Base-by-base conservation (phyloP, 352 stramenopile genomes). In the Blastocystis sp. region DNA sequence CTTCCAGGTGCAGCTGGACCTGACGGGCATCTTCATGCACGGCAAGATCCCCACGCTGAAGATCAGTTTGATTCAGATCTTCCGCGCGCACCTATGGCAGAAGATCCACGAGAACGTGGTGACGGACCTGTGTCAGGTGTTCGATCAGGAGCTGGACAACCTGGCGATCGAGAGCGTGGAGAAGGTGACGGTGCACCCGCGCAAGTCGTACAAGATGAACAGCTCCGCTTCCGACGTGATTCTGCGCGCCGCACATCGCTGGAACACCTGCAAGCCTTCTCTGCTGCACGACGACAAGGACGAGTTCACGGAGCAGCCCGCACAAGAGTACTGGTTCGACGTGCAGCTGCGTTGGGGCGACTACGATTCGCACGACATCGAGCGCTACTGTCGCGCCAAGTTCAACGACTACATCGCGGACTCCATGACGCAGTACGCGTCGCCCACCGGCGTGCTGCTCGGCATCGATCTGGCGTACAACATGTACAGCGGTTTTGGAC, bases 161-260 rank as follows among this genome's bases (percentile, higher is more conserved):
- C 90, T 99, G 64, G 96, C 98, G 89, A 99, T 99, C 89, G 96
- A 99, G 90, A 99, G 97, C 90, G 97, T 99, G 19, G 96, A 99
- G 91, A 99, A 99, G 91, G 96, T 99, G 91, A 99, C 96, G 3
- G 99, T 99, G 76, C 97, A 99, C 91, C 97, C 97, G 60, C 92
- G 97, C 66, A 99, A 99, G 91, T 98, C 94, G 48, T 99, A 99
- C 93, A 99, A 99, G 92, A 99, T 99, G 97, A 99, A 99, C 92
- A 98, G 94, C 82, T 98, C 96, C 64, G 98, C 96, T 90, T 97
- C 97, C 34, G 97, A 99, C 92, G 94, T 99, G 76, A 92, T 99
- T 62, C 92, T 99, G 9, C 98, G 99, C 89, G 96, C 96, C 9
- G 95, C 96, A 14, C 98, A 99, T 93, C 99, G 99, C 92, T 99